phyloP scores from a whole-genome alignment of 768 basidiomycete genomes.

The Hydnomerulius pinastri region DNA sequence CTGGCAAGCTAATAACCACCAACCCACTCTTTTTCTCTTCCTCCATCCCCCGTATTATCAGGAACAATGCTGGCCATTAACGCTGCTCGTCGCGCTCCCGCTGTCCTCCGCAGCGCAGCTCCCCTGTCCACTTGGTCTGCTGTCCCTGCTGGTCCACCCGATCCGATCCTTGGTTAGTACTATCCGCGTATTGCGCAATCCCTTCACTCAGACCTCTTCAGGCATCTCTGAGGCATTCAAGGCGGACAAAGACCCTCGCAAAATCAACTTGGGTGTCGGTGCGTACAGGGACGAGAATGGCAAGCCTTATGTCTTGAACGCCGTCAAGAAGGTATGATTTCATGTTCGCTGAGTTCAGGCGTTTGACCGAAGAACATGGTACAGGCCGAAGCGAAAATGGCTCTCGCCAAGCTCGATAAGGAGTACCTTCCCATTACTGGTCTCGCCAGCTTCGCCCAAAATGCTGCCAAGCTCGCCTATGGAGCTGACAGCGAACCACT shows the following conservation, averaged over 20 bases:
- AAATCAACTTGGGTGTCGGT: constrained; percentile 98
- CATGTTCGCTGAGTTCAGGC: background rate
- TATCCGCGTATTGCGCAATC: background rate
- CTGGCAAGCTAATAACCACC: constrained; percentile 1
- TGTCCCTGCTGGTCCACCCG: constrained; percentile 87
- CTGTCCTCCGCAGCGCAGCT: constrained; percentile 38
- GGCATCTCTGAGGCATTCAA: constrained; percentile 96
- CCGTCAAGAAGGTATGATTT: constrained; percentile 75
- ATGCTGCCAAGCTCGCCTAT: constrained; percentile 89
- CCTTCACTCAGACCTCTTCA: constrained; percentile 30
- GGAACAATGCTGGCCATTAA: constrained; percentile 43
- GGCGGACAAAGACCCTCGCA: constrained; percentile 87
- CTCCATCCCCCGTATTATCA: constrained; percentile 35
- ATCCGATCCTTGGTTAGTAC: constrained; percentile 83
- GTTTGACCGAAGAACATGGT: constrained; percentile 2
- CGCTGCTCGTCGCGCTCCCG: constrained; percentile 51
- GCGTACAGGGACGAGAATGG: constrained; percentile 93
- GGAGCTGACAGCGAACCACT: constrained; percentile 78
- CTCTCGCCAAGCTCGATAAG: constrained; percentile 74
- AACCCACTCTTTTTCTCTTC: constrained; percentile 22
- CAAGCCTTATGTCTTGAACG: constrained; percentile 90
- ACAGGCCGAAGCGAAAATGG: constrained; percentile 78
- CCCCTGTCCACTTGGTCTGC: constrained; percentile 75
- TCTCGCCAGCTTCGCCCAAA: constrained; percentile 79
- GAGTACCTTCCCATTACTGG: constrained; percentile 98